Evolutionary conservation across 2,329 filamentous ascomycete genomes (phyloP).

Genomic region (Cytospora piceae): DNA sequence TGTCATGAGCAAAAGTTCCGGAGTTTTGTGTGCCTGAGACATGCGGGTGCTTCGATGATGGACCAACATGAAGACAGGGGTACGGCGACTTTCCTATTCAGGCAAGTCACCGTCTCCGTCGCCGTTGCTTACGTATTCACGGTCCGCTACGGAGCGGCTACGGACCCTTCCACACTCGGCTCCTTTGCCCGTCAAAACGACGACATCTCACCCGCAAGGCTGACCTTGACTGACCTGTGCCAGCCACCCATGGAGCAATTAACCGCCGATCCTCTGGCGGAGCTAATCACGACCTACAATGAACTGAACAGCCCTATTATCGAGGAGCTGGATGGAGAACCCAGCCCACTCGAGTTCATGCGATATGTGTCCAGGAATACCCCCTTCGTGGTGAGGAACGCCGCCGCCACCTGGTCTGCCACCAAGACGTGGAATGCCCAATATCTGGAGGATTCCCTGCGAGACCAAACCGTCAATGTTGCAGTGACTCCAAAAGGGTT

Average conservation of each 20-base stretch:
- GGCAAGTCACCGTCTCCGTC: too few species aligned
- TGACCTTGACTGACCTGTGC: slow-evolving; percentile 16
- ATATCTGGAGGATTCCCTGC: slow-evolving; percentile 61
- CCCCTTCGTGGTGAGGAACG: slow-evolving; percentile 72
- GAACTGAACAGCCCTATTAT: slow-evolving; percentile 68
- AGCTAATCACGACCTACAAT: slow-evolving; percentile 70
- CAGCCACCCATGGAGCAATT: slow-evolving; percentile 26
- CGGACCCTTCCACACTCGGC: not conserved
- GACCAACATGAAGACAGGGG: too few species aligned
- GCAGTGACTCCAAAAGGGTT: slow-evolving; percentile 76
- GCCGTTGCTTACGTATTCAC: not conserved
- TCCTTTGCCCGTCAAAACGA: not conserved
- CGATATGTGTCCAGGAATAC: slow-evolving; percentile 73
- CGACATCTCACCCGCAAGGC: slow-evolving; percentile 20
- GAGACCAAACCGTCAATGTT: slow-evolving; percentile 67
- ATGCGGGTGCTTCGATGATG: too few species aligned
- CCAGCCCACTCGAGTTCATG: slow-evolving; percentile 80
- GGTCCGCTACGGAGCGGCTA: not conserved
- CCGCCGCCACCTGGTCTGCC: slow-evolving; percentile 66
- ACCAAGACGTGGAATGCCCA: slow-evolving; percentile 63
- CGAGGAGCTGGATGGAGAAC: slow-evolving; percentile 65
- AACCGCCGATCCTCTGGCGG: slow-evolving; percentile 47
- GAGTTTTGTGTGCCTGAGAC: too few species aligned
- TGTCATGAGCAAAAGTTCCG: too few species aligned
- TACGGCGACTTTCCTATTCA: too few species aligned